These are phyloP conservation scores for Suhomyces bolitotheri DNA, from an alignment of 1,139 yeast genomes.

Conservation along the genomic window DNA sequence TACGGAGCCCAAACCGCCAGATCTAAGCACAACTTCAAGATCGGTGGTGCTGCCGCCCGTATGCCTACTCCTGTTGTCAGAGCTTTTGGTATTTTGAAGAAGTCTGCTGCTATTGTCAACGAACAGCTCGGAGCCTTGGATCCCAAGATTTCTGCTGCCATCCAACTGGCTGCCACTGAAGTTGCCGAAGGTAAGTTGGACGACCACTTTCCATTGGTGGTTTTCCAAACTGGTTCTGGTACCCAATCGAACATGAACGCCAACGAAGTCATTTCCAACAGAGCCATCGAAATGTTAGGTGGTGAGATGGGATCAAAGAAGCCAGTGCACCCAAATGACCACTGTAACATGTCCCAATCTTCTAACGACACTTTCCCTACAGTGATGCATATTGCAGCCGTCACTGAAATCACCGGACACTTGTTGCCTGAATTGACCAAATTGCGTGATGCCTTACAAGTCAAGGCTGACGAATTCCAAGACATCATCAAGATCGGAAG, in stretches of 20 bases:
- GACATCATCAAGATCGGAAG: slow-evolving; percentile 25
- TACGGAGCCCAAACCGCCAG: slow-evolving; percentile 25
- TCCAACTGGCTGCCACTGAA: slow-evolving; percentile 22
- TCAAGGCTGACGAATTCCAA: slow-evolving; percentile 20
- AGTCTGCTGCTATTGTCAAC: slow-evolving; percentile 23
- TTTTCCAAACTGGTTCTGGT: slow-evolving; percentile 26
- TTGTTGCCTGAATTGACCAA: slow-evolving; percentile 22
- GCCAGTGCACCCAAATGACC: slow-evolving; percentile 26
- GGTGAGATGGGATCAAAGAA: slow-evolving; percentile 22
- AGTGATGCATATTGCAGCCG: slow-evolving; percentile 26
- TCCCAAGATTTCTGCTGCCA: slow-evolving; percentile 20
- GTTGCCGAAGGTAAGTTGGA: slow-evolving; percentile 22
- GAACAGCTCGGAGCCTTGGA: slow-evolving; percentile 21
- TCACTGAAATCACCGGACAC: slow-evolving; percentile 18
- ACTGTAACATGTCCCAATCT: slow-evolving; percentile 24
- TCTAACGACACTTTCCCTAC: slow-evolving; percentile 26
- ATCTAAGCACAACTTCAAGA: slow-evolving; percentile 23
- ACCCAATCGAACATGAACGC: slow-evolving; percentile 26
- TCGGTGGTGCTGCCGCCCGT: slow-evolving; percentile 54
- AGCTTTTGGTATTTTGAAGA: slow-evolving; percentile 23
- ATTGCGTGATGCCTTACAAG: slow-evolving; percentile 20
- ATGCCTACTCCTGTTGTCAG: slow-evolving; percentile 23
- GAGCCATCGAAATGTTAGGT: slow-evolving; percentile 25
- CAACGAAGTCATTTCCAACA: slow-evolving; percentile 24
- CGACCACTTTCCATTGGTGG: slow-evolving; percentile 24